These are phyloP conservation scores for Knufia fluminis DNA, from an alignment of 2,329 filamentous ascomycete genomes.

Conservation along the genomic window DNA sequence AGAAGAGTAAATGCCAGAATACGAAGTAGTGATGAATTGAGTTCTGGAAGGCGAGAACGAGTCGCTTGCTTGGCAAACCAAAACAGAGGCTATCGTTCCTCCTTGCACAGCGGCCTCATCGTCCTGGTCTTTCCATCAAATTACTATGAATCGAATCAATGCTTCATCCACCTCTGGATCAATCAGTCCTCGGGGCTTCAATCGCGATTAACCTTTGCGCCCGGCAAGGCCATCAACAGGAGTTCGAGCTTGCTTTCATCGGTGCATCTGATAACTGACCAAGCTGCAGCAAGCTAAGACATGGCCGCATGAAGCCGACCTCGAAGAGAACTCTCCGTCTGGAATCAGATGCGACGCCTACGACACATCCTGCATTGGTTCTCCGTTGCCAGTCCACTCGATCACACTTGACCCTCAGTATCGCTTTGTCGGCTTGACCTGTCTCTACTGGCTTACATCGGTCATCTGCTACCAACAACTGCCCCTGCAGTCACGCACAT, in stretches of 20 bases:
- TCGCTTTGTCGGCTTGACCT: slow-evolving; percentile 3
- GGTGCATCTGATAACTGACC: not conserved
- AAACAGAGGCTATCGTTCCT: slow-evolving; percentile 3
- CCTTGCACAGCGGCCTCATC: not conserved
- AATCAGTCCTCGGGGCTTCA: not conserved
- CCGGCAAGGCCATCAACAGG: slow-evolving; percentile 8
- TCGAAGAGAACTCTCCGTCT: not conserved
- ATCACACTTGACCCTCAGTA: not conserved
- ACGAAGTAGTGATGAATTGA: no score
- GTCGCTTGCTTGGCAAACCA: slow-evolving; percentile 2
- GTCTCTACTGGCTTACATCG: not conserved
- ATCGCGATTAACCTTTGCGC: slow-evolving; percentile 5
- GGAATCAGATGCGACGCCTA: slow-evolving; percentile 7
- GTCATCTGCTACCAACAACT: not conserved
- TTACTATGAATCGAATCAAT: not conserved
- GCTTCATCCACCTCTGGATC: slow-evolving; percentile 1
- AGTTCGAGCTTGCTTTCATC: slow-evolving; percentile 1
- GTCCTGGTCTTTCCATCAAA: not conserved
- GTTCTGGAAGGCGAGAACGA: not conserved
- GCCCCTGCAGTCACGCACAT: slow-evolving; percentile 4
- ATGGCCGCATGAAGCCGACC: slow-evolving; percentile 8
- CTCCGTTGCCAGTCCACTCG: slow-evolving; percentile 4
- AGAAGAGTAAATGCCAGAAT: no score
- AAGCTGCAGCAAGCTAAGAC: slow-evolving; percentile 10
- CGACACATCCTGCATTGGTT: slow-evolving; percentile 6